Conservation (phyloP, 1,284 basidiomycete species). For the Cystobasidium slooffiae region DNA sequence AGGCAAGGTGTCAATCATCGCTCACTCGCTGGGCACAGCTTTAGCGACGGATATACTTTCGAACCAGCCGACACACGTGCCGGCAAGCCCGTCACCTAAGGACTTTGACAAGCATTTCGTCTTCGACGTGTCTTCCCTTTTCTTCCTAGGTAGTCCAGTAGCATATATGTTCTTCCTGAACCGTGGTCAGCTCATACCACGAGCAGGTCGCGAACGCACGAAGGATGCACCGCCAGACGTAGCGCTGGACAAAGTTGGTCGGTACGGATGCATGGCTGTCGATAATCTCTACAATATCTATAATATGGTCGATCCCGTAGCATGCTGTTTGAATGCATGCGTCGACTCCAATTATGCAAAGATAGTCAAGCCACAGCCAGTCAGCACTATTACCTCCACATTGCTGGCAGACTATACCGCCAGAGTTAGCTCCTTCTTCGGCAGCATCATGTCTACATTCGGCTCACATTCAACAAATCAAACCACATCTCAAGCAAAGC, state of each 20-base stretch:
- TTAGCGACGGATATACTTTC: constrained; percentile 54
- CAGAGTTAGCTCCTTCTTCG: constrained; percentile 55
- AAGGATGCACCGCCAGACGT: constrained; percentile 50
- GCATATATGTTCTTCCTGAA: constrained; percentile 53
- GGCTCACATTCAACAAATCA: constrained; percentile 9
- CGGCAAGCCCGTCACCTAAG: constrained; percentile 32
- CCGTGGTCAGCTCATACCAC: constrained; percentile 56
- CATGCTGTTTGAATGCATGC: constrained; percentile 56
- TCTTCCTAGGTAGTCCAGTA: constrained; percentile 56
- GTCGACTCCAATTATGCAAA: constrained; percentile 57
- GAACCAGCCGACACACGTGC: constrained; percentile 53
- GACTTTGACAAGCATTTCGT: constrained; percentile 33
- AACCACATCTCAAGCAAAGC: constrained; percentile 8
- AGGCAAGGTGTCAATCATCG: constrained; percentile 54
- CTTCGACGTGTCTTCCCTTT: constrained; percentile 53
- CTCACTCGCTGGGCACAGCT: constrained; percentile 53
- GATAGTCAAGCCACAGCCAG: constrained; percentile 55
- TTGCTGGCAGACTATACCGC: constrained; percentile 54
- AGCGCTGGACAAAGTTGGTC: constrained; percentile 52
- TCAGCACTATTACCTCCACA: constrained; percentile 55
- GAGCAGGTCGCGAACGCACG: constrained; percentile 50
- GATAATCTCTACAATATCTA: constrained; percentile 55
- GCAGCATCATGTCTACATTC: constrained; percentile 42
- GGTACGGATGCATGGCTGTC: constrained; percentile 50
- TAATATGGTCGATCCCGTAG: constrained; percentile 58